Evolutionary conservation across 164 flowering plant genomes (phyloP).

Genomic region (Pachysandra terminalis): DNA sequence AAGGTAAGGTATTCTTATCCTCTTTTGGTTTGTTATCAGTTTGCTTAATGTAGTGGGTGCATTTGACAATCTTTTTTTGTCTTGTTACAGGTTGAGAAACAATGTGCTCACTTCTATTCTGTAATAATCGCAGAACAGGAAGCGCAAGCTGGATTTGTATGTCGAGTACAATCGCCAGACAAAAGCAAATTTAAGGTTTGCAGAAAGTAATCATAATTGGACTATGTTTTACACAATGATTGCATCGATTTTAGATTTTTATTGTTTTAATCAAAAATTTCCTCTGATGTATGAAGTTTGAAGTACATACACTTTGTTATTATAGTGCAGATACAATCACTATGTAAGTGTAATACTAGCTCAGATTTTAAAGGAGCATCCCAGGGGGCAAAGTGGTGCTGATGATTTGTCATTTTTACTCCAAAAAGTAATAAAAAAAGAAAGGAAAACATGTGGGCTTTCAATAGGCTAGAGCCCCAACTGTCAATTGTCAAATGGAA

Average conservation of each 20-base stretch:
- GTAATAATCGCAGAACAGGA: conserved; percentile 75
- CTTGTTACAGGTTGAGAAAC: conserved; percentile 85
- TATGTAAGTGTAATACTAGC: no score
- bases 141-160: conserved; percentile 73
- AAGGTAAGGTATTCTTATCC: conserved; percentile 41
- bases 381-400: no score
- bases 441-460: no score
- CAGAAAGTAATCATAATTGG: background rate
- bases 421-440: no score
- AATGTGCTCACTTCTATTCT: conserved; percentile 88
- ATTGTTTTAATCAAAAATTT: background rate
- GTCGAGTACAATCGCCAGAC: conserved; percentile 72
- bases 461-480: no score
- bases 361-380: no score
- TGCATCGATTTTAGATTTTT: background rate
- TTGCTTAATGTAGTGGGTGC: conserved; percentile 3
- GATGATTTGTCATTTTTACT: no score
- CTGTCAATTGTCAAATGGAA: no score
- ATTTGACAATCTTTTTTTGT: conserved; percentile 1
- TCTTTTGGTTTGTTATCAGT: conserved; percentile 2
- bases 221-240: background rate
- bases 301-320: background rate
- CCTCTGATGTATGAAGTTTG: background rate
- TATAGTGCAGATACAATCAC: background rate
- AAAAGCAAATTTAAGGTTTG: conserved; percentile 94